Evolutionary conservation across 2,329 filamentous ascomycete species (phyloP), one percentile per base, ranked within the genome.

Genomic region (Truncatella angustata): DNA sequence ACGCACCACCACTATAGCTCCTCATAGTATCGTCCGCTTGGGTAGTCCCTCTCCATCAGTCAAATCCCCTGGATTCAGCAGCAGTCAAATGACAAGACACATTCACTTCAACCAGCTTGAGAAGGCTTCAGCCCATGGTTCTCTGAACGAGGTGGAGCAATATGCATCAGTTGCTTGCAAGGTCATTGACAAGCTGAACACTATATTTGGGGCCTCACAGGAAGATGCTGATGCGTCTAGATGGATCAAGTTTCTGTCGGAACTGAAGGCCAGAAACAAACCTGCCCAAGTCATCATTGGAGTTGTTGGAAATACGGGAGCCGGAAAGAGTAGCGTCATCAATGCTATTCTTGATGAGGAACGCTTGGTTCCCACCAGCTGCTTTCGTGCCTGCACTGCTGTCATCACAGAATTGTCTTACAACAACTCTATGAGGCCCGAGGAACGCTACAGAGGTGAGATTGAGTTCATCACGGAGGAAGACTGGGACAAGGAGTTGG

Each of bases 281-380:
- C 66, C 65, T 18, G 60, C 59, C 2, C 68, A 63, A 23, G 74
- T 73, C 1, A 70, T 85, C 0, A 71, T 86, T 16, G 83, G 82
- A 5, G 77, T 64, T 3, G 53, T 62, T 26, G 61, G 61, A 6
- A 28, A 30, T 28, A 62, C 61, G 12, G 60, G 60, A 2, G 50
- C 57, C 2, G 60, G 60, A 7, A 63, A 63, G 36, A 62, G 60
- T 45, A 59, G 58, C 5, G 40, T 62, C 16, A 60, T 62, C 39
- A 63, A 63, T 40, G 55, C 56, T 1, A 34, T 63, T 20, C 43
- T 58, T 18, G 54, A 50, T 10, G 63, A 65, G 34, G 72, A 74
- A 16, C 18, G 23, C 9, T 57, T 73, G 6, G 55, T 72, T 1
- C 71, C 67, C 0, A 72, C 70, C 0, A 70, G 60, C 48, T 81